A percentile compares a stretch with the other conserved stretches of the same genome.
These are phyloP conservation scores for Nakazawaea peltata DNA, from an alignment of 805 yeast genomes.

Conservation along the genomic window DNA sequence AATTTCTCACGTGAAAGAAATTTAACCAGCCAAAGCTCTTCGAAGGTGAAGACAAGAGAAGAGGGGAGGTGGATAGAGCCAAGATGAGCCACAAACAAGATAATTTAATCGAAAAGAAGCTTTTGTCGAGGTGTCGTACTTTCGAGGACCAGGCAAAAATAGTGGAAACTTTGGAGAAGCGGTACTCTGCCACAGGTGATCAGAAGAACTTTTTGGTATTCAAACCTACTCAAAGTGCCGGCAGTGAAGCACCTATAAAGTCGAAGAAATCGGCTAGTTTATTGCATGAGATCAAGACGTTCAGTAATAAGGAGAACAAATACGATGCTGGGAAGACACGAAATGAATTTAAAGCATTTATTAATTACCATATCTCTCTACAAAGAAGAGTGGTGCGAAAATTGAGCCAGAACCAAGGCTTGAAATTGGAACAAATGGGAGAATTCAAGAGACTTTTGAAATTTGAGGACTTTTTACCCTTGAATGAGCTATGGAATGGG, in stretches of 20 bases:
- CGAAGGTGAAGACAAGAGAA: too few relatives aligned
- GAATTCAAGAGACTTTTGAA: constrained; percentile 54
- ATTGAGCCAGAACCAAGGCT: constrained; percentile 24
- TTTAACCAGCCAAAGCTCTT: too few relatives aligned
- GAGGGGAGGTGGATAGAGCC: too few relatives aligned
- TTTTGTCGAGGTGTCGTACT: constrained; percentile 35
- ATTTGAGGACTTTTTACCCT: constrained; percentile 14
- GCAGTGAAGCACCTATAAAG: constrained; percentile 12
- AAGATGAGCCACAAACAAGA: too few relatives aligned
- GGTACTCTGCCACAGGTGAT: constrained; percentile 38
- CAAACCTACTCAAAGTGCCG: constrained; percentile 23
- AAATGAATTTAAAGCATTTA: constrained; percentile 32
- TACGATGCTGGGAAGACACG: constrained; percentile 18
- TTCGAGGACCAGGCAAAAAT: constrained; percentile 27
- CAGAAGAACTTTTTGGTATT: constrained; percentile 38
- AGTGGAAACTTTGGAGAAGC: constrained; percentile 29
- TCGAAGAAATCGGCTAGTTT: constrained; percentile 14
- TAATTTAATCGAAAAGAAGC: constrained; percentile 35
- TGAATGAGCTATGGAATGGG: constrained; percentile 60
- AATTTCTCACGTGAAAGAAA: too few relatives aligned
- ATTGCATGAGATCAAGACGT: constrained; percentile 12
- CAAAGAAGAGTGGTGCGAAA: constrained; percentile 32
- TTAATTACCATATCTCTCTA: constrained; percentile 25
- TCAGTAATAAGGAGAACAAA: neutral
- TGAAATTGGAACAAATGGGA: constrained; percentile 14